phyloP scores from a whole-genome alignment of 306 rosid species.

The Ormosia emarginata region DNA sequence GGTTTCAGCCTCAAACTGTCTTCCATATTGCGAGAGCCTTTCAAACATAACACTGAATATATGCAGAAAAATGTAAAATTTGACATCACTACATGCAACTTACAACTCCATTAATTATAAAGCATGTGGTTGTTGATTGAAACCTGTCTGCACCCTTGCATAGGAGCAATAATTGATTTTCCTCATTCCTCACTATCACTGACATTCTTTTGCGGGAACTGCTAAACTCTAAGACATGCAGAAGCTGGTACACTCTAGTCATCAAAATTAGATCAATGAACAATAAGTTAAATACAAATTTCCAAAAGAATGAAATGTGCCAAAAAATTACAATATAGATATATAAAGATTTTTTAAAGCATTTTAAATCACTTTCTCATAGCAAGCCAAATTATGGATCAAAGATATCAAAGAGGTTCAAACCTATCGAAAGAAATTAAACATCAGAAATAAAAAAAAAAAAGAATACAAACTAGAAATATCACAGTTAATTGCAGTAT shows the following conservation, averaged over 20 bases:
- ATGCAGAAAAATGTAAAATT: constrained; percentile 24
- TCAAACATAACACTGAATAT: constrained; percentile 68
- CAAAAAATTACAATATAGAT: constrained; percentile 2
- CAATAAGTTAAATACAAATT: constrained; percentile 3
- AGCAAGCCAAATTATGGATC: neutral
- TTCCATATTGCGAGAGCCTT: constrained; percentile 66
- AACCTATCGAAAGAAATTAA: neutral
- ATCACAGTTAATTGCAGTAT: neutral
- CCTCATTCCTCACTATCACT: constrained; percentile 70
- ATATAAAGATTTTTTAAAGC: neutral
- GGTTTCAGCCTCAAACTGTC: constrained; percentile 66
- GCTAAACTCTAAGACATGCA: constrained; percentile 79
- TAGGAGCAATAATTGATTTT: constrained; percentile 61
- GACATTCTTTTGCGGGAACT: constrained; percentile 96
- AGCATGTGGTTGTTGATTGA: constrained; percentile 23
- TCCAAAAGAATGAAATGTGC: neutral
- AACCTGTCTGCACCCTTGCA: constrained; percentile 99
- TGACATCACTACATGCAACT: constrained; percentile 28
- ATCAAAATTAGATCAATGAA: constrained; percentile 24
- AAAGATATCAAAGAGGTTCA: constrained; percentile 12
- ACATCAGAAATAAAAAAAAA: neutral
- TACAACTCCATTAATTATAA: constrained; percentile 13
- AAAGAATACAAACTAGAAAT: constrained; percentile 1
- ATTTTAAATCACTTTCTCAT: neutral
- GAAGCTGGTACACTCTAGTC: constrained; percentile 64